Conservation (phyloP, 768 basidiomycete species). For the Podaxis sp. region DNA sequence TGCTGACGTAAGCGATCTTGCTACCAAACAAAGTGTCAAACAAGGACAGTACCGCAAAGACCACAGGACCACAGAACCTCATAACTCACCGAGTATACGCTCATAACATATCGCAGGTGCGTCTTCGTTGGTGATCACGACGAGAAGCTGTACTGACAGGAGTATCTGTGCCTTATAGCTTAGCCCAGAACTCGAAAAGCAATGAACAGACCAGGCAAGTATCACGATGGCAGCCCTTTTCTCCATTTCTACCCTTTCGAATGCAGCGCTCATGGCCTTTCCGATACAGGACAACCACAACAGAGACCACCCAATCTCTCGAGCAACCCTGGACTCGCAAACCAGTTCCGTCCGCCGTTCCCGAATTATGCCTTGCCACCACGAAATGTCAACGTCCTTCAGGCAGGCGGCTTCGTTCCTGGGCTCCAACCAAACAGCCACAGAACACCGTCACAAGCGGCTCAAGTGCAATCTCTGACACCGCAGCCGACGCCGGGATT, state of each 20-base stretch:
- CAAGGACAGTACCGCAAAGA: slow-evolving; percentile 27
- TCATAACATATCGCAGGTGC: slow-evolving; percentile 24
- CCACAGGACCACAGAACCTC: slow-evolving; percentile 18
- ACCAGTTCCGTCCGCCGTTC: slow-evolving; percentile 62
- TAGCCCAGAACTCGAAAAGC: slow-evolving; percentile 26
- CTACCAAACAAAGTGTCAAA: slow-evolving; percentile 43
- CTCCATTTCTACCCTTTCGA: slow-evolving; percentile 13
- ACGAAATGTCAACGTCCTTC: slow-evolving; percentile 52
- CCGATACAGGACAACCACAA: slow-evolving; percentile 68
- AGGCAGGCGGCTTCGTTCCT: slow-evolving; percentile 50
- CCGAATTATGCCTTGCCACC: slow-evolving; percentile 61
- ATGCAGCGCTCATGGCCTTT: slow-evolving; percentile 24
- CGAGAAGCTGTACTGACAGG: neutral
- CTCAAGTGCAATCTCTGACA: slow-evolving; percentile 54
- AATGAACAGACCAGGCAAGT: slow-evolving; percentile 66
- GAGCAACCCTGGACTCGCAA: slow-evolving; percentile 60
- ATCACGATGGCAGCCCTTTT: slow-evolving; percentile 14
- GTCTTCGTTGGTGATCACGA: slow-evolving; percentile 2
- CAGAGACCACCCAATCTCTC: slow-evolving; percentile 77
- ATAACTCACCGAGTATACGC: slow-evolving; percentile 21
- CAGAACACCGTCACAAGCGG: slow-evolving; percentile 54
- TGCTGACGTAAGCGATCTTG: slow-evolving; percentile 23
- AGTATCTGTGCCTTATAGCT: neutral
- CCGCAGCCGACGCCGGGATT: slow-evolving; percentile 63
- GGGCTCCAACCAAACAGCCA: slow-evolving; percentile 61